phyloP scores from a whole-genome alignment of 257 asterid species.

The Capsicum baccatum region DNA sequence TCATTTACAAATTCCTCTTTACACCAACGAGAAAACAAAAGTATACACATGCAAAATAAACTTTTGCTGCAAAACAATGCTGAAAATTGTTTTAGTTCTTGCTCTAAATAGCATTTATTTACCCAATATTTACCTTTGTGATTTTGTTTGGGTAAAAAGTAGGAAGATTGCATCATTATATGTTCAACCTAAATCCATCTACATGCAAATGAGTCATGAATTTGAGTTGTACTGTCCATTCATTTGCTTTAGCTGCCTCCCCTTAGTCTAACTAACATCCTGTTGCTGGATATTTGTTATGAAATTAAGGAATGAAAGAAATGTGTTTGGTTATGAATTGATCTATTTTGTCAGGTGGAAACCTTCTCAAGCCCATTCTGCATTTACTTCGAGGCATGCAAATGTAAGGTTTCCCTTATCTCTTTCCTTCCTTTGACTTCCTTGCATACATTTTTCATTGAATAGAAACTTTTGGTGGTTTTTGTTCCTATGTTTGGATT shows the following conservation, averaged over 20 bases:
- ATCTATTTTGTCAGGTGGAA: slow-evolving; percentile 22
- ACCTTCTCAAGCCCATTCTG: slow-evolving; percentile 33
- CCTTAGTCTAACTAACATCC: slow-evolving; percentile 8
- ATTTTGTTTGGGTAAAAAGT: background rate
- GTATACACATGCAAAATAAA: background rate
- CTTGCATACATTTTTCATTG: background rate
- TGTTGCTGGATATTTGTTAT: background rate
- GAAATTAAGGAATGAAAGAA: slow-evolving; percentile 15
- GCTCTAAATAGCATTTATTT: background rate
- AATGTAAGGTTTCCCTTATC: slow-evolving; percentile 23
- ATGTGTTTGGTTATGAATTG: slow-evolving; percentile 19
- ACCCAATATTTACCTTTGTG: background rate
- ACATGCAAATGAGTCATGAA: slow-evolving; percentile 6
- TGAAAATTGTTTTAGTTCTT: background rate
- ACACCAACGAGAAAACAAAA: background rate
- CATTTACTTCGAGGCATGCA: slow-evolving; percentile 10
- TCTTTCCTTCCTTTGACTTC: slow-evolving; percentile 9
- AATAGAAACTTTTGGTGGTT: background rate
- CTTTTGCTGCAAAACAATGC: background rate
- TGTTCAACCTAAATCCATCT: background rate
- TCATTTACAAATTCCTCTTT: background rate
- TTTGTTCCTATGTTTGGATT: background rate
- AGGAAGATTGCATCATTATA: background rate
- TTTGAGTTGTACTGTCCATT: slow-evolving; percentile 20
- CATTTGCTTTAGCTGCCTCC: background rate